These are phyloP conservation scores for Dispira simplex DNA, from an alignment of 192 early-diverging fungal genomes.

Conservation along the genomic window DNA sequence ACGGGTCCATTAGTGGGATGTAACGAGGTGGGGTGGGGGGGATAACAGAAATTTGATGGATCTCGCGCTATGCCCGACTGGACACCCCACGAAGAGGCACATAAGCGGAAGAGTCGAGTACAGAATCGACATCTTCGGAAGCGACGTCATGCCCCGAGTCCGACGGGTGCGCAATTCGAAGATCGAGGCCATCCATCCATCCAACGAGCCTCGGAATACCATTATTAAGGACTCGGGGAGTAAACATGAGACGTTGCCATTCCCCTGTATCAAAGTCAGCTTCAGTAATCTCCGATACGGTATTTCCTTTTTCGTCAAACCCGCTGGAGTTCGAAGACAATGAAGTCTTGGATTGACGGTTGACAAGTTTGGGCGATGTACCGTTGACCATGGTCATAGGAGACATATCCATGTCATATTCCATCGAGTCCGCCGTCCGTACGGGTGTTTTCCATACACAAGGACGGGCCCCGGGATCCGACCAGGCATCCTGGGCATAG, in stretches of 20 bases:
- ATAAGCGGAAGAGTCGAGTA: too few relatives aligned
- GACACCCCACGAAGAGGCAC: too few relatives aligned
- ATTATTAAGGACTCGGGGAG: constrained; percentile 10
- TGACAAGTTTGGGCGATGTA: neutral
- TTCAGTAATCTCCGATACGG: neutral
- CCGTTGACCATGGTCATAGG: neutral
- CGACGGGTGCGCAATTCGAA: neutral
- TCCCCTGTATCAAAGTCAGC: neutral
- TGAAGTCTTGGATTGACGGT: neutral
- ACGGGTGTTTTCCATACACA: too few relatives aligned
- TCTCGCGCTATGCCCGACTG: too few relatives aligned
- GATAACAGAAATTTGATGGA: too few relatives aligned
- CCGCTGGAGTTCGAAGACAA: neutral
- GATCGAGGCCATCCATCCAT: constrained; percentile 10
- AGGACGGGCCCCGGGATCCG: neutral
- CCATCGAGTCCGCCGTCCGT: neutral
- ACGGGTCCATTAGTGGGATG: too few relatives aligned
- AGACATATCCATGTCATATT: neutral
- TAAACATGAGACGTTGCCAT: constrained; percentile 1
- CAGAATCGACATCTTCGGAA: too few relatives aligned
- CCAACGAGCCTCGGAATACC: constrained; percentile 3
- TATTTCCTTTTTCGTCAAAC: neutral
- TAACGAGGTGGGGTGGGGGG: too few relatives aligned
- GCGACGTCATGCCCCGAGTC: too few relatives aligned
- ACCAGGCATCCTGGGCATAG: neutral